Percentiles rank a stretch among this genome's conserved stretches.
Conservation (phyloP, 163 green algal genomes). For the Scenedesmus sp. region DNA sequence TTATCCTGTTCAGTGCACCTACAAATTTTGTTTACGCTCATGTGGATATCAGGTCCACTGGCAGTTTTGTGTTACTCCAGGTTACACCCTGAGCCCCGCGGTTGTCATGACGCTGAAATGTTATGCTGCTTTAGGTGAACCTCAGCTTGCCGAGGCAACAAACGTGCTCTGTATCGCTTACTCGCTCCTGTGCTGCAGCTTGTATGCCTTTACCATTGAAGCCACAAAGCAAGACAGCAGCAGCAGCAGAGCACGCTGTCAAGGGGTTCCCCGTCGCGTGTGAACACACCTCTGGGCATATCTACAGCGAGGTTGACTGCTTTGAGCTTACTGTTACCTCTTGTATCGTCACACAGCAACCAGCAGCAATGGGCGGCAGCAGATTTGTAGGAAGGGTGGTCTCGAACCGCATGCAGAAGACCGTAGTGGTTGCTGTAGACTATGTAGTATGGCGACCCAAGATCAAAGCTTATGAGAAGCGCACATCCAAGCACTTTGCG, state of each 20-base stretch:
- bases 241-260: too few relatives aligned
- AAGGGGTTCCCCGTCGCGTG: too few relatives aligned
- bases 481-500: slow-evolving; percentile 55
- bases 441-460: slow-evolving; percentile 71
- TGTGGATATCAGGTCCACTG: too few relatives aligned
- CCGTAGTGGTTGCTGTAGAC: slow-evolving; percentile 71
- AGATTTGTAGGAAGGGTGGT: slow-evolving; percentile 62
- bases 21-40: background rate
- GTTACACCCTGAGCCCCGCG: background rate
- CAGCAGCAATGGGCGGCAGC: slow-evolving; percentile 37
- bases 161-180: too few relatives aligned
- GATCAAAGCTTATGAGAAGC: slow-evolving; percentile 71
- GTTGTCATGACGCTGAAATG: too few relatives aligned
- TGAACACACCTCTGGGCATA: background rate
- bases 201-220: too few relatives aligned
- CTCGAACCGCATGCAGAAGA: slow-evolving; percentile 78
- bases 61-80: background rate
- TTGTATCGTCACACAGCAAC: background rate
- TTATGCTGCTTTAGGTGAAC: too few relatives aligned
- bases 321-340: background rate
- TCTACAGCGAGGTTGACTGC: background rate
- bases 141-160: too few relatives aligned
- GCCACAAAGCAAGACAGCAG: too few relatives aligned
- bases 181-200: too few relatives aligned
- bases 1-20: background rate